Conservation (phyloP, 768 basidiomycete species). For the Jaapia argillacea region DNA sequence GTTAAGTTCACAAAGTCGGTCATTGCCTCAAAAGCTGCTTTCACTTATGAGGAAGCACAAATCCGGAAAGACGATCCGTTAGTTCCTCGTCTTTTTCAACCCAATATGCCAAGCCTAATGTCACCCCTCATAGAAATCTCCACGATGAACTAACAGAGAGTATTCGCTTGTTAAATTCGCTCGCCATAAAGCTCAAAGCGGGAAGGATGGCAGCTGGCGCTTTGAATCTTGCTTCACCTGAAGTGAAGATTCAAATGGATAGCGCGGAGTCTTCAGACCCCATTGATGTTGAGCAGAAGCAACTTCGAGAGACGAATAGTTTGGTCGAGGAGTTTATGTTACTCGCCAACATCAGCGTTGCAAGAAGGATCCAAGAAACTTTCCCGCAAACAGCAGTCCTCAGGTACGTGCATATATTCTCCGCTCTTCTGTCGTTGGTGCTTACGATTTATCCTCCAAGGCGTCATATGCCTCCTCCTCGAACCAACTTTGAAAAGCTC, state of each 20-base stretch:
- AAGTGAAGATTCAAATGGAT: constrained; percentile 95
- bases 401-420: too few relatives aligned
- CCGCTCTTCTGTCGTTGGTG: constrained; percentile 1
- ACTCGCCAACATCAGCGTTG: constrained; percentile 93
- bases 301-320: constrained; percentile 86
- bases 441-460: constrained; percentile 24
- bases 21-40: constrained; percentile 91
- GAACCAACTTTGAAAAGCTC: constrained; percentile 89
- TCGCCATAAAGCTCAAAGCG: constrained; percentile 79
- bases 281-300: constrained; percentile 95
- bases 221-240: constrained; percentile 93
- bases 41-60: constrained; percentile 96
- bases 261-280: constrained; percentile 91
- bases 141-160: constrained; percentile 77
- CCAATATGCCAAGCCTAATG: constrained; percentile 1
- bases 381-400: constrained; percentile 96
- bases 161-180: constrained; percentile 79
- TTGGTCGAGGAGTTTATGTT: constrained; percentile 99
- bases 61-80: constrained; percentile 87
- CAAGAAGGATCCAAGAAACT: constrained; percentile 81
- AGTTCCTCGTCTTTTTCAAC: constrained; percentile 17
- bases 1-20: constrained; percentile 93
- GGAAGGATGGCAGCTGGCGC: constrained; percentile 93
- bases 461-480: constrained; percentile 87
- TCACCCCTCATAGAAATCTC: constrained; percentile 45